Evolutionary conservation across 257 asterid genomes (phyloP).

Genomic region (Ilex aquifolium): DNA sequence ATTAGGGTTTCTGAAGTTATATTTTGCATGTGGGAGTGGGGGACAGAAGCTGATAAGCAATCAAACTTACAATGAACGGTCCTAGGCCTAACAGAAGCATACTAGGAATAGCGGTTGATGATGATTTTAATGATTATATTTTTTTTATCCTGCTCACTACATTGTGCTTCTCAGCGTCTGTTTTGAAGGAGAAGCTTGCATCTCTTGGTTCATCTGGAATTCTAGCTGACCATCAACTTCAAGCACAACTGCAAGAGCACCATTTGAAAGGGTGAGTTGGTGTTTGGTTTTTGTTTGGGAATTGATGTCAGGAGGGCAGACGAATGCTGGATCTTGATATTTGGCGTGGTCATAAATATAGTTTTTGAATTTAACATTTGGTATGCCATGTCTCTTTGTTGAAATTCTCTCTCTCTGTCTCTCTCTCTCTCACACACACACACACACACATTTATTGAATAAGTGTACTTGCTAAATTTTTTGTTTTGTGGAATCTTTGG

Average conservation of each 20-base stretch:
- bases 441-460: no score
- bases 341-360: no score
- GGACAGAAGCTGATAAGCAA: no score
- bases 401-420: no score
- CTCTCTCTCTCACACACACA: no score
- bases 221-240: conserved; percentile 99
- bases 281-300: not conserved
- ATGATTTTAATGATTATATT: conserved; percentile 2
- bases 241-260: conserved; percentile 93
- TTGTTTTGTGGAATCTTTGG: no score
- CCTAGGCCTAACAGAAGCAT: no score
- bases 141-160: conserved; percentile 16
- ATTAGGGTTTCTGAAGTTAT: not conserved
- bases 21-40: not conserved
- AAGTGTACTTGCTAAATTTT: no score
- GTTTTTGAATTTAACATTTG: no score
- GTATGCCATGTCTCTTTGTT: no score
- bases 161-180: conserved; percentile 62
- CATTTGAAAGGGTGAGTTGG: conserved; percentile 85
- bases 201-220: conserved; percentile 98
- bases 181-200: conserved; percentile 92
- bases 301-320: not conserved
- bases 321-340: no score
- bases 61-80: no score
- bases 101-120: not conserved